phyloP scores from a whole-genome alignment of 768 basidiomycete species.

The Suillus americanus region DNA sequence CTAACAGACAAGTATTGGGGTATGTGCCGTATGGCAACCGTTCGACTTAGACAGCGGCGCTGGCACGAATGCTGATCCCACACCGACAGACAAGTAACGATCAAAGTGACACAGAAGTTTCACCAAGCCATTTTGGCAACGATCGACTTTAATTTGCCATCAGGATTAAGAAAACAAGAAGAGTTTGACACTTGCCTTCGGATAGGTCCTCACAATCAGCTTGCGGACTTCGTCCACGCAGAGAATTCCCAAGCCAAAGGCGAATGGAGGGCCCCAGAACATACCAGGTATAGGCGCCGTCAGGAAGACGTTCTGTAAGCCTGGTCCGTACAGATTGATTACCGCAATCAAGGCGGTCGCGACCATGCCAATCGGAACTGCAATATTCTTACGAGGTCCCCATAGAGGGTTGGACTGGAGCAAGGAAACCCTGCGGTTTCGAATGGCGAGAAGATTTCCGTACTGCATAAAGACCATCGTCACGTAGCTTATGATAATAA shows the following conservation, averaged over 20 bases:
- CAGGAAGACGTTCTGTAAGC: slow-evolving; percentile 41
- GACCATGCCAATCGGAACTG: slow-evolving; percentile 38
- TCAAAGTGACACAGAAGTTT: slow-evolving; percentile 1
- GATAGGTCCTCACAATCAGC: slow-evolving; percentile 42
- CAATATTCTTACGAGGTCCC: slow-evolving; percentile 44
- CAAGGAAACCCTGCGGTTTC: slow-evolving; percentile 45
- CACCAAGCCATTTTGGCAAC: slow-evolving; percentile 41
- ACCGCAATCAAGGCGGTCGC: slow-evolving; percentile 43
- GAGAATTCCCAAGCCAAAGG: slow-evolving; percentile 41
- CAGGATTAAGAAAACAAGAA: slow-evolving; percentile 7
- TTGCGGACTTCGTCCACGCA: slow-evolving; percentile 45
- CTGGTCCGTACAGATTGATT: slow-evolving; percentile 43
- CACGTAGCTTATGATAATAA: slow-evolving; percentile 36
- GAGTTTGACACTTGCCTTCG: slow-evolving; percentile 32
- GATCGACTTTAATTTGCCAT: slow-evolving; percentile 28
- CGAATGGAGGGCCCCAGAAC: slow-evolving; percentile 51
- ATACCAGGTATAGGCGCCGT: slow-evolving; percentile 44
- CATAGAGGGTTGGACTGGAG: slow-evolving; percentile 45
- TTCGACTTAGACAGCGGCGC: not conserved
- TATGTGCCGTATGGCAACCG: not conserved
- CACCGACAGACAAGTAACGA: not conserved
- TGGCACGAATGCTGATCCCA: not conserved
- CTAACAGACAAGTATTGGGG: too few relatives aligned
- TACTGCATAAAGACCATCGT: slow-evolving; percentile 49
- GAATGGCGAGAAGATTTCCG: slow-evolving; percentile 41